Conservation (phyloP, 345 rosid species). For the Aurinia saxatilis region DNA sequence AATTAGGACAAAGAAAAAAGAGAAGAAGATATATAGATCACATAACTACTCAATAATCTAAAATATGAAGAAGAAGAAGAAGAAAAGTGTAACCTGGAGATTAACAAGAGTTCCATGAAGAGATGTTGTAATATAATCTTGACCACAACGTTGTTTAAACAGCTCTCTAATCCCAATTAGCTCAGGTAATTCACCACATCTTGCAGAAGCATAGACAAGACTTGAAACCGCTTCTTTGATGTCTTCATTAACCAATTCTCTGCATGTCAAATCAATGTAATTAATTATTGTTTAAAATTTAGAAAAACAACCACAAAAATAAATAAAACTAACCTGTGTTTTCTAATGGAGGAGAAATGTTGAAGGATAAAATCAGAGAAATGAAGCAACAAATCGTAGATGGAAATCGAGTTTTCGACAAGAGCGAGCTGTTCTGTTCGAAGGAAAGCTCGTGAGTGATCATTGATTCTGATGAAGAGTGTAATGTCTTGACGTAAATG, state of each 20-base stretch:
- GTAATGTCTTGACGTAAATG: slow-evolving; percentile 60
- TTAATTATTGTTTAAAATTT: not conserved
- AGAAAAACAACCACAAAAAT: not conserved
- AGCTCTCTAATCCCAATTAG: slow-evolving; percentile 52
- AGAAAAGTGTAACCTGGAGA: slow-evolving; percentile 42
- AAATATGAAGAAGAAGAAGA: not conserved
- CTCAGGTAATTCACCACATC: slow-evolving; percentile 82
- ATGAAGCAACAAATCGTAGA: slow-evolving; percentile 49
- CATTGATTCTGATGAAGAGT: slow-evolving; percentile 53
- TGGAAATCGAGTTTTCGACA: slow-evolving; percentile 39
- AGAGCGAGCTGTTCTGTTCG: slow-evolving; percentile 55
- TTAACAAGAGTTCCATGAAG: slow-evolving; percentile 69
- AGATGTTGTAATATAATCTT: slow-evolving; percentile 38
- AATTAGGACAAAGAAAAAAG: too few relatives aligned
- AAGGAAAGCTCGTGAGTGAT: slow-evolving; percentile 38
- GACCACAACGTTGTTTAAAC: slow-evolving; percentile 65
- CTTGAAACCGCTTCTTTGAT: slow-evolving; percentile 86
- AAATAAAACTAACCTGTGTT: slow-evolving; percentile 40
- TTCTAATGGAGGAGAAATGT: slow-evolving; percentile 52
- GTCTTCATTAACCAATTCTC: slow-evolving; percentile 57
- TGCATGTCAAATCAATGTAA: slow-evolving; percentile 22
- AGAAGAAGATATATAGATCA: too few relatives aligned
- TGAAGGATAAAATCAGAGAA: slow-evolving; percentile 53
- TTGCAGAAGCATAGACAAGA: slow-evolving; percentile 72
- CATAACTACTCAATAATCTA: too few relatives aligned